Evolutionary conservation across 2,329 filamentous ascomycete species (phyloP).

Genomic region (Plenodomus lindquistii): DNA sequence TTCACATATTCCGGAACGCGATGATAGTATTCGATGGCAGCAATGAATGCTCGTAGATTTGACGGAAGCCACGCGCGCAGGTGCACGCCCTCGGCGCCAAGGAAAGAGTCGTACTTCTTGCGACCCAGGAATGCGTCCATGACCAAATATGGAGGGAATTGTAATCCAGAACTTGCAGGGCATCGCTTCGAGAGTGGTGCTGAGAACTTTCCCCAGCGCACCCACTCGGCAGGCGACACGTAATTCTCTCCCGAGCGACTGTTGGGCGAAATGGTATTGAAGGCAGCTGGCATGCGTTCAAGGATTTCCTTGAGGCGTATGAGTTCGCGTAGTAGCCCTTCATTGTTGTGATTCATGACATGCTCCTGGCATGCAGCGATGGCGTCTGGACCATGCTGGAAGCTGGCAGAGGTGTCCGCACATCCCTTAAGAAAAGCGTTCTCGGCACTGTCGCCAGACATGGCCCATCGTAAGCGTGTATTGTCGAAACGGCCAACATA

Average conservation of each 20-base stretch:
- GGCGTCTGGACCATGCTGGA: conserved; percentile 30
- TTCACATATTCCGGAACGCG: conserved; percentile 58
- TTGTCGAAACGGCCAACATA: conserved; percentile 45
- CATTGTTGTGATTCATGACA: conserved; percentile 30
- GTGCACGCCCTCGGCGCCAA: conserved; percentile 58
- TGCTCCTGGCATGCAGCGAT: conserved; percentile 32
- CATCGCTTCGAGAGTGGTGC: conserved; percentile 30
- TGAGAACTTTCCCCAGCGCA: conserved; percentile 32
- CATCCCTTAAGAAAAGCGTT: conserved; percentile 31
- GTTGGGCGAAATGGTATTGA: conserved; percentile 29
- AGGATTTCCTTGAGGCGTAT: conserved; percentile 30
- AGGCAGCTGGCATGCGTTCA: conserved; percentile 29
- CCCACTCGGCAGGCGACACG: conserved; percentile 29
- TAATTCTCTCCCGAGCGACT: conserved; percentile 28
- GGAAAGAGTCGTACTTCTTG: conserved; percentile 57
- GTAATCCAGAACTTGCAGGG: conserved; percentile 28
- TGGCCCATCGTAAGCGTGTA: conserved; percentile 25
- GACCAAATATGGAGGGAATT: conserved; percentile 30
- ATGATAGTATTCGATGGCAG: conserved; percentile 60
- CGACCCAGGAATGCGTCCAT: conserved; percentile 35
- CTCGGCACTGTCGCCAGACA: conserved; percentile 31
- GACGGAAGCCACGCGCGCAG: conserved; percentile 59
- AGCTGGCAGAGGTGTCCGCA: conserved; percentile 30
- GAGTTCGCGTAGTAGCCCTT: conserved; percentile 27
- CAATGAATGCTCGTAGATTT: conserved; percentile 60